Evolutionary conservation across 352 stramenopile genomes (phyloP).

Genomic region (Phytopythium litorale): DNA sequence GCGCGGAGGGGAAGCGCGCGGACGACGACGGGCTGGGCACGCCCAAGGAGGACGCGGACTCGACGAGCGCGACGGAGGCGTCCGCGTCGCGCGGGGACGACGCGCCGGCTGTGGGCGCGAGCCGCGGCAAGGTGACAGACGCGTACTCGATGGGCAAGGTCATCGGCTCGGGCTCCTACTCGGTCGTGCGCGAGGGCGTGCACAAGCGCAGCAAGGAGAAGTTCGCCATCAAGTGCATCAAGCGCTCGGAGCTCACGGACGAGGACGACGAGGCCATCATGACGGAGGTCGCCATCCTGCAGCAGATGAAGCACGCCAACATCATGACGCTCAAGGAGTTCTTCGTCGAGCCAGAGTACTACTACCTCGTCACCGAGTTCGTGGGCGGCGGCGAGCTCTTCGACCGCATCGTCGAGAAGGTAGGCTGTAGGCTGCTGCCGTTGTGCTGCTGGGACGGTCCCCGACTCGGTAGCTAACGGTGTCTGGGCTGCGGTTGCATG

Average conservation of each 20-base stretch:
- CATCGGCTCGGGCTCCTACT: constrained; percentile 89
- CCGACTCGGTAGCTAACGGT: neutral
- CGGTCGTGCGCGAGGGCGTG: constrained; percentile 81
- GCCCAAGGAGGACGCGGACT: constrained; percentile 17
- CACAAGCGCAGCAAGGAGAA: constrained; percentile 77
- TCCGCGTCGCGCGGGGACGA: constrained; percentile 14
- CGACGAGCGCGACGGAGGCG: constrained; percentile 4
- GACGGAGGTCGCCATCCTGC: constrained; percentile 77
- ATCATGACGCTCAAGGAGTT: constrained; percentile 91
- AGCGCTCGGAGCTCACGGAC: constrained; percentile 60
- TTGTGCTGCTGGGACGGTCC: neutral
- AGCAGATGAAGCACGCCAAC: constrained; percentile 85
- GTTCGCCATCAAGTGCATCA: constrained; percentile 90
- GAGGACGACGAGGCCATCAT: constrained; percentile 81
- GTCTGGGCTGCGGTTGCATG: neutral
- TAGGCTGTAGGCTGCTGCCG: neutral
- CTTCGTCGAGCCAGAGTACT: constrained; percentile 85
- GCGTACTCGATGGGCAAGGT: constrained; percentile 73
- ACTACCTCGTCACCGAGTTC: constrained; percentile 89
- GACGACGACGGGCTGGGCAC: constrained; percentile 14
- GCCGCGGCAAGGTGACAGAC: constrained; percentile 59
- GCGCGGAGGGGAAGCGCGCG: constrained; percentile 4
- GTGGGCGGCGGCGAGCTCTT: constrained; percentile 86
- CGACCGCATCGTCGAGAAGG: constrained; percentile 87
- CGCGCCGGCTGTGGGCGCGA: constrained; percentile 13